A percentile compares a stretch with the other conserved stretches of the same genome.
These are phyloP conservation scores for Spergularia marina DNA, from an alignment of 148 eudicot species.

Conservation along the genomic window DNA sequence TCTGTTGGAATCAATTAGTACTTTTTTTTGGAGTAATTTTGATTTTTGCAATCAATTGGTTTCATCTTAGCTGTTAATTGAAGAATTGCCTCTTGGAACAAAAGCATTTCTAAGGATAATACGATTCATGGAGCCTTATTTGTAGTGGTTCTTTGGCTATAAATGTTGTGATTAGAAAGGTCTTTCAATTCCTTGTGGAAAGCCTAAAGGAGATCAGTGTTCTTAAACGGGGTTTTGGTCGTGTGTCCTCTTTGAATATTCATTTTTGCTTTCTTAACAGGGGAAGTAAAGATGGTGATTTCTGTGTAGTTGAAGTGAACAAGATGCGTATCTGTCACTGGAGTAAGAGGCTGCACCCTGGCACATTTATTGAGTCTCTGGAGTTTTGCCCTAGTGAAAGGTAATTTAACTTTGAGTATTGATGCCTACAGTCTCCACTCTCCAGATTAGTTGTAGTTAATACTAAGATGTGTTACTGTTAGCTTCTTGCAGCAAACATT, in stretches of 20 bases:
- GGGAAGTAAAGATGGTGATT: constrained; percentile 95
- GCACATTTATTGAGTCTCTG: constrained; percentile 59
- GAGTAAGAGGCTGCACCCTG: constrained; percentile 91
- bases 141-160: not conserved
- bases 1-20: not conserved
- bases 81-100: too few relatives aligned
- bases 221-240: not conserved
- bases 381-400: constrained; percentile 98
- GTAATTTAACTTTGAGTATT: constrained; percentile 29
- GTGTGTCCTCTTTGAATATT: not conserved
- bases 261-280: constrained; percentile 33
- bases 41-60: too few relatives aligned
- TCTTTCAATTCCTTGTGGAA: not conserved
- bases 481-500: not conserved
- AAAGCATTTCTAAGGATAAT: too few relatives aligned
- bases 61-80: too few relatives aligned
- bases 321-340: constrained; percentile 71
- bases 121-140: too few relatives aligned
- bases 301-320: constrained; percentile 82
- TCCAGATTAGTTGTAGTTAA: constrained; percentile 5
- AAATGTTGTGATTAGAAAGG: not conserved
- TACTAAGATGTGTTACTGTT: not conserved
- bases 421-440: not conserved
- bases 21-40: not conserved
- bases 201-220: not conserved